Evolutionary conservation across 768 basidiomycete genomes (phyloP), one percentile per base, ranked within the genome.

Genomic region (Nidula microcarpa): DNA sequence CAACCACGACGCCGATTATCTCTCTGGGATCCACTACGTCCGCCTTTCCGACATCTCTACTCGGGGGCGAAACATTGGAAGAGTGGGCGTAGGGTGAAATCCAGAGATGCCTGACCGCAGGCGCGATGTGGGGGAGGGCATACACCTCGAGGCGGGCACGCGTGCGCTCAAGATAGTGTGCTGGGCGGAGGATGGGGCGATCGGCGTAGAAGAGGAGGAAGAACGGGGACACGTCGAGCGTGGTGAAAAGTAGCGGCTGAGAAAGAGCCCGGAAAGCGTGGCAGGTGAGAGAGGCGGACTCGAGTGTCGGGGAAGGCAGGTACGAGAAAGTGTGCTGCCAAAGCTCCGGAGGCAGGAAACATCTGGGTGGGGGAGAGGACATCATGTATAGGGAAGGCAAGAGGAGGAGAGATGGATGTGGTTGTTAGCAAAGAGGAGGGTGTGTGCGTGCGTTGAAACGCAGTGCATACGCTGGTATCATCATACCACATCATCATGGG

Each of bases 221-320:
- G 60, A 68, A 73, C 17, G 71, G 73, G 11, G 65, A 69, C 10
- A 70, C 60, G 32, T 70, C 69, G 54, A 72, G 59, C 3, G 67
- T 60, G 16, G 62, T 58, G 61, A 73, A 74, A 6, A 74, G 61
- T 8, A 70, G 54, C 13, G 73, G 73, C 51, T 74, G 73, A 6
- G 71, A 67, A 39, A 74, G 59, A 33, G 55, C 62, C 6, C 65
- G 62, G 49, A 74, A 74, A 5, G 56, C 52, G 9, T 62, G 63
- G 49, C 66, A 73, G 30, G 65, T 61, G 50, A 68, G 62, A 5
- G 70, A 65, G 13, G 65, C 56, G 2, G 69, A 53, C 13, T 61
- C 63, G n/a, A 73, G 57, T 37, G 68, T 67, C 9, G 56, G 43
- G 18, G 62, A 47, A 10, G 62, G 60, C 50, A 74, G 69, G 37